Evolutionary conservation across 2,329 filamentous ascomycete species (phyloP).

Genomic region (Aureobasidium sp.): DNA sequence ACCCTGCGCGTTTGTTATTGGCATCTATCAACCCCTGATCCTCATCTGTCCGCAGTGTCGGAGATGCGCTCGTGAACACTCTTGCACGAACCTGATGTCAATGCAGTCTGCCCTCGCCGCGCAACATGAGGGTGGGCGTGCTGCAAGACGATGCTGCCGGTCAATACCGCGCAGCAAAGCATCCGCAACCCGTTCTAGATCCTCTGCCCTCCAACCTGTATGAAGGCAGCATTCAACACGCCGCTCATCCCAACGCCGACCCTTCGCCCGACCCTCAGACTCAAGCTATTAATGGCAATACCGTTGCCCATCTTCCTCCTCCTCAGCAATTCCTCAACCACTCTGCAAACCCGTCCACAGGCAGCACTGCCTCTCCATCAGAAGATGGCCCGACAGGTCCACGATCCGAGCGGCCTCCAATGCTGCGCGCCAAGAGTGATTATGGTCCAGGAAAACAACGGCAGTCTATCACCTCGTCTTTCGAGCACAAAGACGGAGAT

Average conservation of each 20-base stretch:
- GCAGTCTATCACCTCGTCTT: background rate
- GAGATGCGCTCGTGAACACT: constrained; percentile 3
- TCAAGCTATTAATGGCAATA: constrained; percentile 11
- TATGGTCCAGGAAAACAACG: constrained; percentile 35
- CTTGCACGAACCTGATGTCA: constrained; percentile 4
- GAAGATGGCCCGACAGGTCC: background rate
- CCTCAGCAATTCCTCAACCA: constrained; percentile 4
- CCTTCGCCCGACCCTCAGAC: constrained; percentile 2
- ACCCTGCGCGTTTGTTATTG: background rate
- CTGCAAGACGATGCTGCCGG: constrained; percentile 20
- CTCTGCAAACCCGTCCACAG: background rate
- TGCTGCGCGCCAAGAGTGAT: constrained; percentile 48
- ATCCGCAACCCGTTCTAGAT: constrained; percentile 23
- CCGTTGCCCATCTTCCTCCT: constrained; percentile 6
- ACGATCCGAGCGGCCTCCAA: constrained; percentile 24
- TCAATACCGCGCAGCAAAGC: constrained; percentile 22
- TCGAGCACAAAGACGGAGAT: constrained; percentile 29
- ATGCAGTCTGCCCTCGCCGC: constrained; percentile 11
- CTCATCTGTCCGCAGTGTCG: background rate
- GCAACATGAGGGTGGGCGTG: constrained; percentile 19
- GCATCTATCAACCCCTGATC: background rate
- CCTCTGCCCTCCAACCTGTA: constrained; percentile 14
- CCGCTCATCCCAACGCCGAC: background rate
- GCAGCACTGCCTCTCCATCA: background rate
- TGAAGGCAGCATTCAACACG: constrained; percentile 13